A percentile compares a stretch with the other conserved stretches of the same genome.
These are phyloP conservation scores for Asparagopsis taxiformis DNA, from an alignment of 31 red algal species.

Conservation along the genomic window DNA sequence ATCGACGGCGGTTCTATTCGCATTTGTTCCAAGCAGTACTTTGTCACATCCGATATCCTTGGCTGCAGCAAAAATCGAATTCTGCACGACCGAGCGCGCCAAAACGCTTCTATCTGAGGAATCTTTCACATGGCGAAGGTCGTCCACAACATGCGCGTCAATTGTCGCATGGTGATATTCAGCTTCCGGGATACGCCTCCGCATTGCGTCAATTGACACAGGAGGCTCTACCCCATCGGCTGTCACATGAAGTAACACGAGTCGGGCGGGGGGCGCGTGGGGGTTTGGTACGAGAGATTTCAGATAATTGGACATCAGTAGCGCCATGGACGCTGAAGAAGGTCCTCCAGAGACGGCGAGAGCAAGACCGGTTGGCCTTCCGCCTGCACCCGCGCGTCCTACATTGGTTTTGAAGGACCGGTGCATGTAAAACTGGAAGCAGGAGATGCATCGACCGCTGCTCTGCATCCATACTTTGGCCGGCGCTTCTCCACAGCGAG, in stretches of 20 bases:
- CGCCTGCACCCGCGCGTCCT: constrained; percentile 22
- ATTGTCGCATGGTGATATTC: background rate
- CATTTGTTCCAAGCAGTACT: constrained; percentile 19
- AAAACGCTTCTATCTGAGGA: background rate
- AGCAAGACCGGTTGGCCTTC: constrained; percentile 11
- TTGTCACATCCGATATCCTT: constrained; percentile 1
- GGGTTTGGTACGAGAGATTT: constrained; percentile 16
- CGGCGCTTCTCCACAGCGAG: constrained; percentile 3
- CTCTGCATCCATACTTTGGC: constrained; percentile 13
- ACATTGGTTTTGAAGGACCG: constrained; percentile 10
- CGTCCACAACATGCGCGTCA: constrained; percentile 4
- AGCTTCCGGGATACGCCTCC: constrained; percentile 8
- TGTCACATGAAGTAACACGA: constrained; percentile 15
- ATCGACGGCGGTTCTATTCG: constrained; percentile 16
- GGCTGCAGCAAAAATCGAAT: background rate
- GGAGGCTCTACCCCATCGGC: background rate
- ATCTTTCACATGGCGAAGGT: constrained; percentile 6
- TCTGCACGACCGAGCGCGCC: background rate
- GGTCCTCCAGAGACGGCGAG: constrained; percentile 26
- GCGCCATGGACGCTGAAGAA: background rate
- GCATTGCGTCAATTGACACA: background rate
- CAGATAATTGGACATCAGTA: constrained; percentile 16
- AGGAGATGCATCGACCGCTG: constrained; percentile 3
- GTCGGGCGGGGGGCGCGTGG: constrained; percentile 1
- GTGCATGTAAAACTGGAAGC: constrained; percentile 27